A percentile compares a stretch with the other conserved stretches of the same genome.
phyloP scores from a whole-genome alignment of 1,284 basidiomycete genomes.

The Volvariella volvacea region DNA sequence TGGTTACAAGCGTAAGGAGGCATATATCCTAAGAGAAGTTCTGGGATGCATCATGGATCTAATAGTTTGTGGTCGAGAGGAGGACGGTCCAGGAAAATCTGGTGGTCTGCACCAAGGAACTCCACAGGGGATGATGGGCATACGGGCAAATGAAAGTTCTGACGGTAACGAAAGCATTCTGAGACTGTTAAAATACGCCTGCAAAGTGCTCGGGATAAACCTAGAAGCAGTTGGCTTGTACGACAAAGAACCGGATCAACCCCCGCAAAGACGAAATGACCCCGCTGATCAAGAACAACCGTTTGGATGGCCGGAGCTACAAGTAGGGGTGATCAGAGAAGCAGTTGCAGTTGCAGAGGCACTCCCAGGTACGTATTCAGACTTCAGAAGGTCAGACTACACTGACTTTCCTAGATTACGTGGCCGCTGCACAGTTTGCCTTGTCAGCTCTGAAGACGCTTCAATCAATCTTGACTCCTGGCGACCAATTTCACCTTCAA shows the following conservation, averaged over 20 bases:
- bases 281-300: conserved; percentile 37
- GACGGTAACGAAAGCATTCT: conserved; percentile 80
- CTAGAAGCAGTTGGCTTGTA: conserved; percentile 56
- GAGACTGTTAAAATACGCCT: conserved; percentile 64
- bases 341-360: conserved; percentile 87
- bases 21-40: conserved; percentile 78
- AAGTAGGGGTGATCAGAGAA: conserved; percentile 87
- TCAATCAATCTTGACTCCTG: conserved; percentile 55
- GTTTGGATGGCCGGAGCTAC: conserved; percentile 92
- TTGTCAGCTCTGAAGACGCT: conserved; percentile 71
- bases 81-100: conserved; percentile 39
- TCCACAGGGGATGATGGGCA: conserved; percentile 49
- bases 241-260: conserved; percentile 14
- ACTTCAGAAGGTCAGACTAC: conserved; percentile 5
- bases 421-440: conserved; percentile 71
- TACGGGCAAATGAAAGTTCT: conserved; percentile 63
- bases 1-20: conserved; percentile 81
- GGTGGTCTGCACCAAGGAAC: conserved; percentile 26
- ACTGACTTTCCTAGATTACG: conserved; percentile 52
- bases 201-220: conserved; percentile 74
- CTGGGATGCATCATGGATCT: conserved; percentile 75
- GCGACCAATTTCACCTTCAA: conserved; percentile 77
- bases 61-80: conserved; percentile 72
- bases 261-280: conserved; percentile 25
- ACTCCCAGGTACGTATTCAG: conserved; percentile 60